phyloP scores from a whole-genome alignment of 2,329 filamentous ascomycete species.

The Colletotrichum agaves region DNA sequence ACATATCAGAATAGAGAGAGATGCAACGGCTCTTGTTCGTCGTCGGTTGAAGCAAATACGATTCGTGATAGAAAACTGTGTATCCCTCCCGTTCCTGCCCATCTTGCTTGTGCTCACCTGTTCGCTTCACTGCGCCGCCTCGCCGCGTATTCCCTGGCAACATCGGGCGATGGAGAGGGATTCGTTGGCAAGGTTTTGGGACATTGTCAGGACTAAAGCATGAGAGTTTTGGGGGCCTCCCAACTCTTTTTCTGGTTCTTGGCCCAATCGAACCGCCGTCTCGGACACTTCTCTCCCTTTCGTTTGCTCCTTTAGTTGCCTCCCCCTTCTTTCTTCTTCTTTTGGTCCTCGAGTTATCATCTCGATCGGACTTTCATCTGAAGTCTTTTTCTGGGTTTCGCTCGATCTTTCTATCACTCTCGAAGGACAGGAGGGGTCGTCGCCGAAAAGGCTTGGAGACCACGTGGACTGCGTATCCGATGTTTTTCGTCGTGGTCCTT shows the following conservation, averaged over 20 bases:
- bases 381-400: background rate
- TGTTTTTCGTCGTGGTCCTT: conserved; percentile 11
- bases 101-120: conserved; percentile 3
- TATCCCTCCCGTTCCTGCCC: conserved; percentile 1
- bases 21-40: background rate
- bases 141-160: conserved; percentile 8
- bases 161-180: conserved; percentile 3
- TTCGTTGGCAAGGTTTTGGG: conserved; percentile 14
- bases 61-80: conserved; percentile 16
- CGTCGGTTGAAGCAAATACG: background rate
- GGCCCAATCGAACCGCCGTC: background rate
- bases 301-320: background rate
- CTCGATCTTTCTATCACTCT: background rate
- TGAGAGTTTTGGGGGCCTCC: conserved; percentile 19
- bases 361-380: conserved; percentile 13
- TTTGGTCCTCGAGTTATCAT: background rate
- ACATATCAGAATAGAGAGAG: background rate
- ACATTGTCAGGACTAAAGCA: conserved; percentile 16
- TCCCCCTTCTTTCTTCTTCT: background rate
- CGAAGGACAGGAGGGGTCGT: background rate
- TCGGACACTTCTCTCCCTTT: background rate
- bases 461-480: conserved; percentile 4
- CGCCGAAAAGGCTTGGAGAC: background rate
- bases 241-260: background rate
- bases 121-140: conserved; percentile 5